Conservation (phyloP, 805 yeast genomes). For the Candida yuanshanica region DNA sequence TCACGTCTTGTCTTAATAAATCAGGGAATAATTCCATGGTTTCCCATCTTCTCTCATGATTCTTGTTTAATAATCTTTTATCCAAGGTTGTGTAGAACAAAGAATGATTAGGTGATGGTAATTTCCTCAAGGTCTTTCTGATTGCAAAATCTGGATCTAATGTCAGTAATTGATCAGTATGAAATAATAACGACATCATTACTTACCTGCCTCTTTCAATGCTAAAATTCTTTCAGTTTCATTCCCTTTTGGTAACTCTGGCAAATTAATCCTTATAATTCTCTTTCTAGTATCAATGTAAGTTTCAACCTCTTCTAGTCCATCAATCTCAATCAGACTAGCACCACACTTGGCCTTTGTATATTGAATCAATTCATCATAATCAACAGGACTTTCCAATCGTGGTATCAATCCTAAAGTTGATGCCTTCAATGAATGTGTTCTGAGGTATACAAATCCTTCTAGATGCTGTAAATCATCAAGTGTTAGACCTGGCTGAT, state of each 20-base stretch:
- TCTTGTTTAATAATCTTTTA: conserved; percentile 21
- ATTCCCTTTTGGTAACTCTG: conserved; percentile 38
- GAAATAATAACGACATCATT: conserved; percentile 3
- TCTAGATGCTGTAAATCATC: conserved; percentile 40
- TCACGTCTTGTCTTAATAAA: conserved; percentile 41
- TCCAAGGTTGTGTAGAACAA: conserved; percentile 48
- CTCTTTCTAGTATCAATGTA: conserved; percentile 62
- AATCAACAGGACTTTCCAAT: conserved; percentile 32
- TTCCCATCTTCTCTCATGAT: conserved; percentile 27
- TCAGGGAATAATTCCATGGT: conserved; percentile 47
- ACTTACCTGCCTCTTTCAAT: conserved; percentile 38
- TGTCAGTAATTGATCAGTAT: conserved; percentile 7
- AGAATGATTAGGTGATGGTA: conserved; percentile 71
- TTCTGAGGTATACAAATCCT: conserved; percentile 43
- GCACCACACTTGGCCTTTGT: conserved; percentile 50
- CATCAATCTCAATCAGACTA: conserved; percentile 33
- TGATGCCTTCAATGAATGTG: conserved; percentile 50
- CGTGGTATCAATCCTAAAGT: conserved; percentile 57
- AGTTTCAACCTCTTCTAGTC: conserved; percentile 42
- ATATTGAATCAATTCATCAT: conserved; percentile 36
- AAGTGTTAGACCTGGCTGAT: conserved; percentile 46
- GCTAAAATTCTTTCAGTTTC: conserved; percentile 26
- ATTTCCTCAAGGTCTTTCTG: conserved; percentile 50
- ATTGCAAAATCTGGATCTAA: conserved; percentile 29
- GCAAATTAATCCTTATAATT: conserved; percentile 53